phyloP scores from a whole-genome alignment of 306 rosid species.

The Hippophae rhamnoides region DNA sequence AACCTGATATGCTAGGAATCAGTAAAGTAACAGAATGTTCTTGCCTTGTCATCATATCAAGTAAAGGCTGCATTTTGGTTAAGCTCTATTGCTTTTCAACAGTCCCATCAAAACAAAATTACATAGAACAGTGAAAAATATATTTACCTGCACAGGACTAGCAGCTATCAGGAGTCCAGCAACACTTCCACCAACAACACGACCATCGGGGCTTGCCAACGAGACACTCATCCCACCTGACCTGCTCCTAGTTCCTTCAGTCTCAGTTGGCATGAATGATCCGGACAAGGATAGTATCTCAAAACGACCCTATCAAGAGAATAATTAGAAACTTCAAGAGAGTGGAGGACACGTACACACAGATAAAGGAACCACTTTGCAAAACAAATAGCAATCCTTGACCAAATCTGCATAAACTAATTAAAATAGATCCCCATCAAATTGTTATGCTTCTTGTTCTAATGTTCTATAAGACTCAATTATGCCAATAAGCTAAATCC shows the following conservation, averaged over 20 bases:
- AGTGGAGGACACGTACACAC: neutral
- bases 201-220: slow-evolving; percentile 67
- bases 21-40: no score
- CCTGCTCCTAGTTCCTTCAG: slow-evolving; percentile 67
- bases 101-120: neutral
- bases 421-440: no score
- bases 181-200: slow-evolving; percentile 67
- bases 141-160: slow-evolving; percentile 68
- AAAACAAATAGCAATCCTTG: no score
- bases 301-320: slow-evolving; percentile 57
- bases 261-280: slow-evolving; percentile 65
- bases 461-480: no score
- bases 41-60: no score
- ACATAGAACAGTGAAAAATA: neutral
- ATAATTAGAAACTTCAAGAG: neutral
- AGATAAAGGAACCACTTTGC: no score
- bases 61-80: no score
- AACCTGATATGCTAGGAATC: slow-evolving; percentile 32
- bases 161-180: slow-evolving; percentile 72
- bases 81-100: no score
- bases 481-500: no score
- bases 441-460: no score
- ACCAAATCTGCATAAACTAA: no score
- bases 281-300: slow-evolving; percentile 72
- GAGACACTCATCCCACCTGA: slow-evolving; percentile 71